A percentile compares a stretch with the other conserved stretches of the same genome.
phyloP scores from a whole-genome alignment of 1,139 yeast species.

The Nakaseomyces delphensis region DNA sequence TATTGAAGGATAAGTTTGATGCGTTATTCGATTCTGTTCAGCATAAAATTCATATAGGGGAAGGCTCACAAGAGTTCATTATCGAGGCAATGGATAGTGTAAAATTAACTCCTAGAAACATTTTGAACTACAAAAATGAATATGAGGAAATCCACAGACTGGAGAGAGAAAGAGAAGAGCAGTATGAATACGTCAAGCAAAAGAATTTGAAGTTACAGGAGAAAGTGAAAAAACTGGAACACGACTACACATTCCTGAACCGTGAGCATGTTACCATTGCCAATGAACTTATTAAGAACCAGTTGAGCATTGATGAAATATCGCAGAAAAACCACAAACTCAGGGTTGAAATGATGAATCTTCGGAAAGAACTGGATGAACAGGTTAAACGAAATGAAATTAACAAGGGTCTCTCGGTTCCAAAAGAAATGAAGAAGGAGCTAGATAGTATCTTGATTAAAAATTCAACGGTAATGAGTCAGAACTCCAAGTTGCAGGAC shows the following conservation, averaged over 20 bases:
- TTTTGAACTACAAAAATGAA: constrained; percentile 63
- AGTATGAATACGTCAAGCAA: constrained; percentile 54
- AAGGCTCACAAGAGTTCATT: constrained; percentile 67
- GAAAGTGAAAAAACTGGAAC: constrained; percentile 67
- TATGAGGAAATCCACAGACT: constrained; percentile 61
- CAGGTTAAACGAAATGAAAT: constrained; percentile 27
- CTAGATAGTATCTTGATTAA: constrained; percentile 47
- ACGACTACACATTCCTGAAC: constrained; percentile 58
- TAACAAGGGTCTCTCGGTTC: constrained; percentile 29
- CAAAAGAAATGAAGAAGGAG: constrained; percentile 38
- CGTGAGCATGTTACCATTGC: constrained; percentile 74
- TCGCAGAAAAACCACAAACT: constrained; percentile 56
- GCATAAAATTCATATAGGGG: constrained; percentile 29
- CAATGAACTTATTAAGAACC: constrained; percentile 60
- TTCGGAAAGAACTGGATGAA: constrained; percentile 33
- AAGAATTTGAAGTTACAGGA: constrained; percentile 66
- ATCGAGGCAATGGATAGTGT: constrained; percentile 61
- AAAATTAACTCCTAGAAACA: constrained; percentile 59
- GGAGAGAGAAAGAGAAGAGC: constrained; percentile 61
- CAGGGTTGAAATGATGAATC: constrained; percentile 43
- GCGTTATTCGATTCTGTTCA: constrained; percentile 57
- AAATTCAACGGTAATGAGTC: constrained; percentile 50
- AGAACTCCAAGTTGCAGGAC: constrained; percentile 47
- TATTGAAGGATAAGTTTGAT: constrained; percentile 64
- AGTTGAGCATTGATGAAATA: constrained; percentile 56